phyloP scores from a whole-genome alignment of 176 grass and related monocot genomes.

The Oryza meyeriana region DNA sequence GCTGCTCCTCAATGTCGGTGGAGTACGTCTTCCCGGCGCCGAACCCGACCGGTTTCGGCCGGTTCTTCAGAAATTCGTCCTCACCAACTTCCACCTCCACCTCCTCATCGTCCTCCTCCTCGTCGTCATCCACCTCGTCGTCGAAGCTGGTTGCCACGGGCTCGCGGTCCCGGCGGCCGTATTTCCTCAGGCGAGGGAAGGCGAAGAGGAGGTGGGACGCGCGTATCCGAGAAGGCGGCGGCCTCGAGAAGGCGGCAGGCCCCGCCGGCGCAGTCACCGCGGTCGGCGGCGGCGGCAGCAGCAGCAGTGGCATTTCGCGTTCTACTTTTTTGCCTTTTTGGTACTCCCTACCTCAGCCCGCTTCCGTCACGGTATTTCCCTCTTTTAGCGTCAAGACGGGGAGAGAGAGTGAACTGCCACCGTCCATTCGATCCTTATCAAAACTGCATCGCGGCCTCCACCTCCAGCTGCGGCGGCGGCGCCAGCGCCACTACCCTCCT shows the following conservation, averaged over 20 bases:
- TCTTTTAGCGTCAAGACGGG: background rate
- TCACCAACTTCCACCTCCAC: constrained; percentile 40
- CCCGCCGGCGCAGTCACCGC: background rate
- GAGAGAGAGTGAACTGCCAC: background rate
- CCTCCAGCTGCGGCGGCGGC: background rate
- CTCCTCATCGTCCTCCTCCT: background rate
- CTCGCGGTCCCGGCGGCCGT: constrained; percentile 29
- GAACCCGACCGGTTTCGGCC: constrained; percentile 53
- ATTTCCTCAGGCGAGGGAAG: constrained; percentile 38
- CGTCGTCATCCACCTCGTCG: background rate
- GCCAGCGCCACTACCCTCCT: background rate
- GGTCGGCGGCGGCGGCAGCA: background rate
- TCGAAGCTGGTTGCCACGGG: constrained; percentile 17
- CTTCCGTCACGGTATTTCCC: background rate
- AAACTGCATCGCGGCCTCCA: background rate
- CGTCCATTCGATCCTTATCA: constrained; percentile 48
- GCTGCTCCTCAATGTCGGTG: constrained; percentile 55
- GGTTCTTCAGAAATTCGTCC: constrained; percentile 37
- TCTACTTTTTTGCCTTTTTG: background rate
- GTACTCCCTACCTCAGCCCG: too few species aligned
- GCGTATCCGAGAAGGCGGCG: background rate
- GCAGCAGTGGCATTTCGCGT: constrained; percentile 31
- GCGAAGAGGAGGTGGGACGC: constrained; percentile 16
- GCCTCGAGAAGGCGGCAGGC: background rate
- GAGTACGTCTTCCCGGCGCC: constrained; percentile 51